phyloP scores from a whole-genome alignment of 441 rosid species.

The Pelargonium fulgidum region DNA sequence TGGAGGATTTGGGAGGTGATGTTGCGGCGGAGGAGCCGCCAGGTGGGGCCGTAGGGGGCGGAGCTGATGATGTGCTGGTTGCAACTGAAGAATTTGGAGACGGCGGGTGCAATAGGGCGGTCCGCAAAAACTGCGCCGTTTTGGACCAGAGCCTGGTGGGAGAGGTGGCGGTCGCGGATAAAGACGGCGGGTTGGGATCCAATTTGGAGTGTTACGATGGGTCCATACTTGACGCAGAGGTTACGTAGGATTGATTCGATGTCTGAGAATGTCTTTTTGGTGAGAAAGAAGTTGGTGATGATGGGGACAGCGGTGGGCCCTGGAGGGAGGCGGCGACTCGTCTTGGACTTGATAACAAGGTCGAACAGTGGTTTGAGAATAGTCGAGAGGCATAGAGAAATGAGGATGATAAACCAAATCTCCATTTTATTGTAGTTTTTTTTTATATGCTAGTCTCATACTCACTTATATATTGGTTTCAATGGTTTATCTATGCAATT shows the following conservation, averaged over 20 bases:
- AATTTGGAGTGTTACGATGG: background rate
- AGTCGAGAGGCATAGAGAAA: too few relatives aligned
- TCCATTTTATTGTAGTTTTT: too few relatives aligned
- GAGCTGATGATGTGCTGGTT: slow-evolving; percentile 34
- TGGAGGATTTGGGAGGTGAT: slow-evolving; percentile 33
- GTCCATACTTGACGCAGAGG: slow-evolving; percentile 11
- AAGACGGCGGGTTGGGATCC: slow-evolving; percentile 2
- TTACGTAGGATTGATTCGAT: slow-evolving; percentile 5
- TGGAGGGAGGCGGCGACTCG: slow-evolving; percentile 6
- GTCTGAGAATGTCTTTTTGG: background rate
- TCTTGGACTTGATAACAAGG: too few relatives aligned
- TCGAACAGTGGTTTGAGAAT: too few relatives aligned
- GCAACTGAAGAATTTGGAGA: slow-evolving; percentile 13
- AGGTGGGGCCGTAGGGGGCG: slow-evolving; percentile 31
- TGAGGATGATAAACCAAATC: too few relatives aligned
- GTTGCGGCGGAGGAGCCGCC: slow-evolving; percentile 40
- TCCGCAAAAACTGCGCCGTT: slow-evolving; percentile 7
- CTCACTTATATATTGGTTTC: too few relatives aligned
- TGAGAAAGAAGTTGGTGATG: slow-evolving; percentile 5
- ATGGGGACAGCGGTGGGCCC: slow-evolving; percentile 7
- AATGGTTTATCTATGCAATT: too few relatives aligned
- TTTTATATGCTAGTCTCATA: too few relatives aligned
- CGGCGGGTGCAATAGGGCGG: slow-evolving; percentile 11
- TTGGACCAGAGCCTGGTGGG: slow-evolving; percentile 10
- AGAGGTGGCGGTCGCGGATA: background rate